Conservation (phyloP, 306 rosid species). For the Lablab purpureus region DNA sequence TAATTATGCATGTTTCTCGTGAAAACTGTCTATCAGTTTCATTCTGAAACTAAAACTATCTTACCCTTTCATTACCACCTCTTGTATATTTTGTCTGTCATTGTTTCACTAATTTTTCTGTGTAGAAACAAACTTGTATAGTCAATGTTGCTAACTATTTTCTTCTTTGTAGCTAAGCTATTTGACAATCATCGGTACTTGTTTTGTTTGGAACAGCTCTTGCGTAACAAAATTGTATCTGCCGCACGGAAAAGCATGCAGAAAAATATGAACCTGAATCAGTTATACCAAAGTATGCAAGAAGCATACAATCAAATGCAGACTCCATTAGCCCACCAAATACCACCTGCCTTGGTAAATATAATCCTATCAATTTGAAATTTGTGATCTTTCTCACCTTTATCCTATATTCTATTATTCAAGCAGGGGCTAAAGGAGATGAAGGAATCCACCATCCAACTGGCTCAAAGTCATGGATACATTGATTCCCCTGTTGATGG, state of each 20-base stretch:
- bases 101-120: conserved; percentile 1
- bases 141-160: conserved; percentile 8
- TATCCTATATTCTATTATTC: conserved; percentile 27
- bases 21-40: background rate
- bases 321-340: conserved; percentile 79
- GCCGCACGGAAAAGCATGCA: conserved; percentile 70
- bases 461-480: conserved; percentile 72
- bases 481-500: conserved; percentile 82
- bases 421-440: conserved; percentile 75
- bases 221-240: conserved; percentile 74
- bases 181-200: conserved; percentile 15
- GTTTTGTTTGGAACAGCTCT: conserved; percentile 61
- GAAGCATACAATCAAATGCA: conserved; percentile 80
- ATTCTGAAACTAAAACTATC: conserved; percentile 10
- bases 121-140: background rate
- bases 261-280: conserved; percentile 69
- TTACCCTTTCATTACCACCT: background rate
- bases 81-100: conserved; percentile 6
- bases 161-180: background rate
- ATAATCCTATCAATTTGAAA: conserved; percentile 17
- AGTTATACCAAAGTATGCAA: conserved; percentile 73
- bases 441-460: conserved; percentile 76
- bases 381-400: conserved; percentile 21
- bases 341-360: conserved; percentile 72
- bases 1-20: conserved; percentile 8